Conservation (phyloP, 2,329 filamentous ascomycete genomes). For the Ophiocordyceps australis region DNA sequence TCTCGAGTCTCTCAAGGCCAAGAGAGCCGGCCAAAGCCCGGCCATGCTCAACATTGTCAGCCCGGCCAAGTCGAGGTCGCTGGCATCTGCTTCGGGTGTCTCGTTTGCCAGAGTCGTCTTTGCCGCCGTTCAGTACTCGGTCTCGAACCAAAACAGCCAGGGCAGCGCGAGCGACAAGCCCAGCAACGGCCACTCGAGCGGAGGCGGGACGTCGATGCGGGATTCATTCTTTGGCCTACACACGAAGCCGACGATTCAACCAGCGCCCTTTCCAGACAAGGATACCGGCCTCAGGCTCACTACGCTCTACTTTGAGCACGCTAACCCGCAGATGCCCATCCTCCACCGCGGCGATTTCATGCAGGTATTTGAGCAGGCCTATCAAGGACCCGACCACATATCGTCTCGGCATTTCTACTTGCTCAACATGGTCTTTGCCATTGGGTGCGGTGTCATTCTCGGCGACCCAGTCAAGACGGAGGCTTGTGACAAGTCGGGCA, state of each 20-base stretch:
- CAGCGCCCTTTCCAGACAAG: constrained; percentile 66
- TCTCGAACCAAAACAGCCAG: constrained; percentile 42
- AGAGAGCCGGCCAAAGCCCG: constrained; percentile 14
- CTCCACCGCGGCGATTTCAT: constrained; percentile 81
- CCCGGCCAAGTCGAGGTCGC: constrained; percentile 59
- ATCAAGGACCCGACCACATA: constrained; percentile 46
- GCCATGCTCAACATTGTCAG: constrained; percentile 60
- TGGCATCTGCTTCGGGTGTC: constrained; percentile 76
- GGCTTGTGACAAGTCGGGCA: constrained; percentile 15
- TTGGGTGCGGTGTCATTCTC: constrained; percentile 84
- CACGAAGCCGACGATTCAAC: constrained; percentile 72
- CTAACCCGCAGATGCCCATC: constrained; percentile 90
- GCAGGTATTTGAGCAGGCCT: constrained; percentile 70
- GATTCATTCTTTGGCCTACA: constrained; percentile 97
- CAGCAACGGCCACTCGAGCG: constrained; percentile 6
- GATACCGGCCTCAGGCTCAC: constrained; percentile 57
- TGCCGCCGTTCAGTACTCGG: constrained; percentile 66
- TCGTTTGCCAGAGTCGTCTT: constrained; percentile 91
- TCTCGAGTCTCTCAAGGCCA: constrained; percentile 14
- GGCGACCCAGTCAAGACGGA: constrained; percentile 37
- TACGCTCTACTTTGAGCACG: constrained; percentile 83
- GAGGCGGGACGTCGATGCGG: constrained; percentile 60
- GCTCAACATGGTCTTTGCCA: constrained; percentile 93
- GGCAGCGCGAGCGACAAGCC: constrained; percentile 23
- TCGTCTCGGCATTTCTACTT: constrained; percentile 77